phyloP scores from a whole-genome alignment of 495 filamentous ascomycete species.

The Apodospora peruviana region DNA sequence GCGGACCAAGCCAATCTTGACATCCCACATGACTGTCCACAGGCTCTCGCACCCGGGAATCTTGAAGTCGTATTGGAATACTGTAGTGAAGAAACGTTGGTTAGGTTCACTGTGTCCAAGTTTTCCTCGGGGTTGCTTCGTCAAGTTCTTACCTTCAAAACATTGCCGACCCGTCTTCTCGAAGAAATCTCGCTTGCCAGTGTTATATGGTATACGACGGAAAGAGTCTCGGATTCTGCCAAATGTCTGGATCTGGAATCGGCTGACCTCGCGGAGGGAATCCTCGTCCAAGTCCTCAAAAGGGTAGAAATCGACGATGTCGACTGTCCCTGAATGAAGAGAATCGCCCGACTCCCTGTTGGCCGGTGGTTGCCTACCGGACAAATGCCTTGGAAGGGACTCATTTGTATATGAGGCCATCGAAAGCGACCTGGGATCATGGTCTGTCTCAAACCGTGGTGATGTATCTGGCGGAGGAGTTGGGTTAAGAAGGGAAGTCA shows the following conservation, averaged over 20 bases:
- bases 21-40: conserved; percentile 93
- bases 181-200: conserved; percentile 82
- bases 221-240: conserved; percentile 62
- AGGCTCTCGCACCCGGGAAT: conserved; percentile 58
- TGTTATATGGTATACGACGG: conserved; percentile 86
- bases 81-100: conserved; percentile 46
- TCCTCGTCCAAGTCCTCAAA: conserved; percentile 55
- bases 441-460: too few species aligned
- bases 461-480: too few species aligned
- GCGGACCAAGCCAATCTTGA: conserved; percentile 89
- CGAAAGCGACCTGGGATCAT: too few species aligned
- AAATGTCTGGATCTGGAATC: conserved; percentile 61
- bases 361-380: conserved; percentile 33
- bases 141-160: conserved; percentile 63
- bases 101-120: neutral
- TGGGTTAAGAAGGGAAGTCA: conserved; percentile 60
- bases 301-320: conserved; percentile 61
- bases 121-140: neutral
- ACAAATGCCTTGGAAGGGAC: conserved; percentile 22
- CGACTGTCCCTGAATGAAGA: conserved; percentile 51
- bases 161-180: conserved; percentile 79
- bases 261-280: conserved; percentile 48
- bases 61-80: conserved; percentile 88
- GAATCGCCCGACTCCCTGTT: conserved; percentile 56
- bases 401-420: too few species aligned